Evolutionary conservation across 768 basidiomycete genomes (phyloP).

Genomic region (Erythrobasidium yunnanense): DNA sequence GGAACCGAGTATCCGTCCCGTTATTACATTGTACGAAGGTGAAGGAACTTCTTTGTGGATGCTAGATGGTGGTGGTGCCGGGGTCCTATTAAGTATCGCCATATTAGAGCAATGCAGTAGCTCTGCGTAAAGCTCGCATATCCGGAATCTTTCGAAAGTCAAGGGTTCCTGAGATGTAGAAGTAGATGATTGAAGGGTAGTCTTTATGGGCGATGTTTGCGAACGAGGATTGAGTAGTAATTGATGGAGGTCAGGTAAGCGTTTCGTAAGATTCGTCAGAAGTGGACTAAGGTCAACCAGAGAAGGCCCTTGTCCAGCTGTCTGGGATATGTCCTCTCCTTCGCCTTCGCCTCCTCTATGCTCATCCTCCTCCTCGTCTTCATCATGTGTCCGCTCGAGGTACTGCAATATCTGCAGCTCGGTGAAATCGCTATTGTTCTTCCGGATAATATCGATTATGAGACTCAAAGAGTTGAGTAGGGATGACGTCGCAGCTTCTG

Average conservation of each 20-base stretch:
- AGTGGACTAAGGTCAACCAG: slow-evolving; percentile 80
- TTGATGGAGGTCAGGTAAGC: slow-evolving; percentile 57
- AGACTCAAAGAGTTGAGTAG: slow-evolving; percentile 72
- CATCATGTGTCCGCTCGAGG: slow-evolving; percentile 37
- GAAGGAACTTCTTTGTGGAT: neutral
- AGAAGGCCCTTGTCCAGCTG: slow-evolving; percentile 38
- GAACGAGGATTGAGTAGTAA: slow-evolving; percentile 65
- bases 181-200: slow-evolving; percentile 58
- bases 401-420: slow-evolving; percentile 56
- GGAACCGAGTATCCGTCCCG: slow-evolving; percentile 5
- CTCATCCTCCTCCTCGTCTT: slow-evolving; percentile 54
- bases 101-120: slow-evolving; percentile 96
- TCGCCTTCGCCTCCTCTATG: slow-evolving; percentile 72
- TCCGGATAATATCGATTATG: slow-evolving; percentile 76
- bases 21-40: neutral
- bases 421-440: slow-evolving; percentile 97
- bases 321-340: slow-evolving; percentile 47
- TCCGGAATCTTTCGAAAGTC: slow-evolving; percentile 87
- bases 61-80: neutral
- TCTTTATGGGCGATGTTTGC: slow-evolving; percentile 55
- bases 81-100: slow-evolving; percentile 72
- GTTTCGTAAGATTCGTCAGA: slow-evolving; percentile 59
- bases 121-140: slow-evolving; percentile 93
- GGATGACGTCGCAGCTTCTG: slow-evolving; percentile 33
- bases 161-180: slow-evolving; percentile 61